Evolutionary conservation across 2,329 filamentous ascomycete genomes (phyloP).

Genomic region (Thelonectria olida): DNA sequence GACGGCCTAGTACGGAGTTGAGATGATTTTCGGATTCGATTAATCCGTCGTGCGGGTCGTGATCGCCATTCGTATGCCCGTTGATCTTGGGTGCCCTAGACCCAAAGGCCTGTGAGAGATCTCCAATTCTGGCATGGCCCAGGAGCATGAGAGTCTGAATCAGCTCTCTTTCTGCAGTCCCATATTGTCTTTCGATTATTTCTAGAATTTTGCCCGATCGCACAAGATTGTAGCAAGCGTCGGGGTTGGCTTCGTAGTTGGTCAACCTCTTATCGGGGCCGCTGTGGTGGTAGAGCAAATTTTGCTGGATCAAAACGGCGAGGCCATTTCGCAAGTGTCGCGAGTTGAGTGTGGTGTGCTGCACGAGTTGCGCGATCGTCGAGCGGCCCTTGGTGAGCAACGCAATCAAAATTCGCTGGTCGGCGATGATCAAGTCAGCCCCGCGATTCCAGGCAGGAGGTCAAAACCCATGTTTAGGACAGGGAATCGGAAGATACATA

Average conservation of each 20-base stretch:
- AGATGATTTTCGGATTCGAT: constrained; percentile 59
- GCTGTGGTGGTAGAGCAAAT: constrained; percentile 80
- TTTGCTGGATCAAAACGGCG: constrained; percentile 86
- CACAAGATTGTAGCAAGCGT: constrained; percentile 82
- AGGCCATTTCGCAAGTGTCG: constrained; percentile 84
- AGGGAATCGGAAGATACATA: constrained; percentile 57
- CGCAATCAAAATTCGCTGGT: constrained; percentile 83
- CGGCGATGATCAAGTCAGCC: constrained; percentile 40
- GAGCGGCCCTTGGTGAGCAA: constrained; percentile 84
- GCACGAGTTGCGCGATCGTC: constrained; percentile 72
- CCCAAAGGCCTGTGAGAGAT: constrained; percentile 72
- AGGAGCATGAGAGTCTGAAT: constrained; percentile 79
- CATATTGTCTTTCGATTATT: constrained; percentile 77
- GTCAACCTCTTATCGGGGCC: constrained; percentile 69
- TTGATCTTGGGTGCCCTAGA: constrained; percentile 48
- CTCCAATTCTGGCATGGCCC: constrained; percentile 78
- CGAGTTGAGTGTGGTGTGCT: constrained; percentile 76
- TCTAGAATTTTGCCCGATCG: constrained; percentile 85
- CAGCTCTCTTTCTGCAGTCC: constrained; percentile 76
- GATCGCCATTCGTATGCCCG: constrained; percentile 46
- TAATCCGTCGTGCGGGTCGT: constrained; percentile 43
- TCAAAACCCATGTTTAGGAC: constrained; percentile 10
- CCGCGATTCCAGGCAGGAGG: constrained; percentile 30
- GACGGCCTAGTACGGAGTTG: constrained; percentile 59
- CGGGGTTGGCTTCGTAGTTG: constrained; percentile 85